These are phyloP conservation scores for Solanum gracilifrons DNA, from an alignment of 257 asterid species.

Conservation along the genomic window DNA sequence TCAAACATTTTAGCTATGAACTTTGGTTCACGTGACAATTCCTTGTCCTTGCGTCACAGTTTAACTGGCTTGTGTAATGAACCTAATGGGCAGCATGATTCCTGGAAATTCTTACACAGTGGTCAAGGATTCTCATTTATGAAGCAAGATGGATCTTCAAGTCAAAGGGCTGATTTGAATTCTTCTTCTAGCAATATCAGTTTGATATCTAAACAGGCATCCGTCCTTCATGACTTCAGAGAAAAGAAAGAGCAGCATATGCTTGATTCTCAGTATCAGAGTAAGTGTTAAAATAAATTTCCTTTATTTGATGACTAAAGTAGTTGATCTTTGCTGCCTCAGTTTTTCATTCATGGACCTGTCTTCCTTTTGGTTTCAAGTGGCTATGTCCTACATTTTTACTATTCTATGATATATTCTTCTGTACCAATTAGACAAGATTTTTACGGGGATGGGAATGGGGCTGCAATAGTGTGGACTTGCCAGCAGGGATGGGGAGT, in stretches of 20 bases:
- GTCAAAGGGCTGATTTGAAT: conserved; percentile 36
- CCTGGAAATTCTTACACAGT: conserved; percentile 62
- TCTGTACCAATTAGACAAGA: neutral
- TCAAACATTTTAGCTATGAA: conserved; percentile 74
- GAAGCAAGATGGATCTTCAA: conserved; percentile 38
- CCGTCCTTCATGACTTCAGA: conserved; percentile 39
- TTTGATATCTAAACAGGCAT: conserved; percentile 10
- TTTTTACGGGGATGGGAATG: neutral
- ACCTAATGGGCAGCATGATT: conserved; percentile 40
- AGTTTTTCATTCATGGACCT: neutral
- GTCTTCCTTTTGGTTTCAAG: neutral
- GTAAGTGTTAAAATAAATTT: conserved; percentile 18
- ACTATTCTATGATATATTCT: neutral
- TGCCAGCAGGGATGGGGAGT: neutral
- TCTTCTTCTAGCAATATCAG: conserved; percentile 13
- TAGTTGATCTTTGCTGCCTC: neutral
- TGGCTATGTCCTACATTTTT: neutral
- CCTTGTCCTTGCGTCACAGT: conserved; percentile 40
- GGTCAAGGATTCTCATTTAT: conserved; percentile 46
- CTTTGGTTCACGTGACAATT: conserved; percentile 66
- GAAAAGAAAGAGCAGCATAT: conserved; percentile 51
- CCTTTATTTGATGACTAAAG: neutral
- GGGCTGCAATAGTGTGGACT: neutral
- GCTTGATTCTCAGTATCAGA: conserved; percentile 55
- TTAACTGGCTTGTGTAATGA: conserved; percentile 41